These are phyloP conservation scores for Leishmania braziliensis DNA, from an alignment of 208 protist species.

Conservation along the genomic window DNA sequence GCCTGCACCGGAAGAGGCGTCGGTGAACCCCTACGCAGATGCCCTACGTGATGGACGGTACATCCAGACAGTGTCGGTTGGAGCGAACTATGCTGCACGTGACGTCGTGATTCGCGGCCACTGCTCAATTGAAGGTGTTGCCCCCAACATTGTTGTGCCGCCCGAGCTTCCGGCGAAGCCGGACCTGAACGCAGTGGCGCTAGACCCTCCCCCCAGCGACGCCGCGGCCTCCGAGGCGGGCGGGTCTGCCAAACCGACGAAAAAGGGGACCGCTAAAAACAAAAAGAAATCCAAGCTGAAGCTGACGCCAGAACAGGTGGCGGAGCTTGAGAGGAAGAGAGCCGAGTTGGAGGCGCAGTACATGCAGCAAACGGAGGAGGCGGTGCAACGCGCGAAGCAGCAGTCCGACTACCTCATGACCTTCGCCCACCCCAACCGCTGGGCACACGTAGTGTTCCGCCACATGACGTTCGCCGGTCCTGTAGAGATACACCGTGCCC, in stretches of 20 bases:
- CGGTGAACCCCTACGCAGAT: slow-evolving; percentile 30
- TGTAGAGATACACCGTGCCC: slow-evolving; percentile 70
- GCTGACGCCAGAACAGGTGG: slow-evolving; percentile 62
- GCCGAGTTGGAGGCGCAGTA: slow-evolving; percentile 62
- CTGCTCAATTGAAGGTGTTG: slow-evolving; percentile 57
- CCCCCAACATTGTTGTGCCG: slow-evolving; percentile 73
- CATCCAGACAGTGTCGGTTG: slow-evolving; percentile 27
- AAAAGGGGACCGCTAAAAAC: slow-evolving; percentile 18
- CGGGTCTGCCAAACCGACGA: slow-evolving; percentile 23
- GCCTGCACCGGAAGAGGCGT: neutral
- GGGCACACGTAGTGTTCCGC: slow-evolving; percentile 63
- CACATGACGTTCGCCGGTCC: slow-evolving; percentile 78
- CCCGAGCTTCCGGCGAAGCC: slow-evolving; percentile 51
- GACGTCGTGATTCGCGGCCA: slow-evolving; percentile 52
- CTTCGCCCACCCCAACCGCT: slow-evolving; percentile 84
- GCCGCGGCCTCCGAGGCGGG: neutral
- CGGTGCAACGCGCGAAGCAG: slow-evolving; percentile 55
- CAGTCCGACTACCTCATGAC: slow-evolving; percentile 81
- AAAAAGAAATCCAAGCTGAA: slow-evolving; percentile 60
- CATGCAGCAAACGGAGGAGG: slow-evolving; percentile 64
- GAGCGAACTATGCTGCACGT: slow-evolving; percentile 41
- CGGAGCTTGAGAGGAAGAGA: slow-evolving; percentile 62
- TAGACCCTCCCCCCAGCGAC: slow-evolving; percentile 6
- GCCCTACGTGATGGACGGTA: slow-evolving; percentile 22
- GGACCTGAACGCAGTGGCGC: slow-evolving; percentile 23